A percentile compares a stretch with the other conserved stretches of the same genome.
Evolutionary conservation across 2,329 filamentous ascomycete genomes (phyloP).

Genomic region (Fusarium marasasianum): DNA sequence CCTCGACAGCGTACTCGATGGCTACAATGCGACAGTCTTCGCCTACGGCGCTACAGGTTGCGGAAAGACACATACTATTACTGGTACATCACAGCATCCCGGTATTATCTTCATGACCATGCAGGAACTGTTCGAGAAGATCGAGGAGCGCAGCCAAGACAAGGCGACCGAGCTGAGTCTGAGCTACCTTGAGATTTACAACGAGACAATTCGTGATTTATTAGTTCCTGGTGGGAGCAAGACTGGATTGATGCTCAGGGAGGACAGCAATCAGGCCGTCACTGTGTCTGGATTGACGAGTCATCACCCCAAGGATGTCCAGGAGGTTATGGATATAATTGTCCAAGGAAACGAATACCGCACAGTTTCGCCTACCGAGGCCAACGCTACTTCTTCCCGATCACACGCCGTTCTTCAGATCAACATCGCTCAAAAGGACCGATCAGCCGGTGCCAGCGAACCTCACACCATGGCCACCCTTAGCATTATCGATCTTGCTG

Average conservation of each 20-base stretch:
- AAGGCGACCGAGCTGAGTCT: conserved; percentile 91
- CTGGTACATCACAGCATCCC: conserved; percentile 88
- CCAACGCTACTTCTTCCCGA: conserved; percentile 95
- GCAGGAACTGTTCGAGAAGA: conserved; percentile 98
- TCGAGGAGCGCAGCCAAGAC: conserved; percentile 83
- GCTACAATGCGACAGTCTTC: conserved; percentile 98
- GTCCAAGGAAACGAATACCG: conserved; percentile 92
- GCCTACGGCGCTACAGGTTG: conserved; percentile 98
- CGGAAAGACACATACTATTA: conserved; percentile 98
- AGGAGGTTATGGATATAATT: conserved; percentile 99
- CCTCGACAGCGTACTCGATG: conserved; percentile 94
- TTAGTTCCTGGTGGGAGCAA: conserved; percentile 85
- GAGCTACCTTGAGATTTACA: conserved; percentile 98
- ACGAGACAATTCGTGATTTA: conserved; percentile 96
- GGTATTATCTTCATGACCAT: conserved; percentile 99
- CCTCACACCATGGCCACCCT: conserved; percentile 98
- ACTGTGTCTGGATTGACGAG: conserved; percentile 91
- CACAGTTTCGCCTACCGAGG: conserved; percentile 95
- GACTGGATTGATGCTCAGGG: conserved; percentile 86
- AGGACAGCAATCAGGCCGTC: conserved; percentile 93
- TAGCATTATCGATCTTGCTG: conserved; percentile 97
- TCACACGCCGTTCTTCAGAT: conserved; percentile 98
- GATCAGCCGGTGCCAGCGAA: conserved; percentile 91
- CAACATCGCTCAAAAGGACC: conserved; percentile 92
- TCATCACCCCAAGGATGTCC: conserved; percentile 88